Evolutionary conservation across 75 land plant genomes (phyloP).

Genomic region (Cupressus sempervirens): DNA sequence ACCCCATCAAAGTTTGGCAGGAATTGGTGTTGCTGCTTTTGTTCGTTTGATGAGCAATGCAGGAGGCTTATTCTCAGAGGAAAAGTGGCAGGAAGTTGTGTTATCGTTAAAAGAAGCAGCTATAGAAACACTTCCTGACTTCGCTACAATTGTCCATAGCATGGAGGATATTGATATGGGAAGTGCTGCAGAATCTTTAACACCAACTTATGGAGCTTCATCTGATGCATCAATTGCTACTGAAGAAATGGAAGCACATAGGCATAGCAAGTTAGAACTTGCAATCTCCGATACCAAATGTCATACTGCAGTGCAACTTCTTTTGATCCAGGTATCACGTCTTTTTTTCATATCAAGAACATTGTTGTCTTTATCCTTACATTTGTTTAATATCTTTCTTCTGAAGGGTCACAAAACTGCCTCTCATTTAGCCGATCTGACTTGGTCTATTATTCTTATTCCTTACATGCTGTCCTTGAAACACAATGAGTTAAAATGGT

Average conservation of each 20-base stretch:
- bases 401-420: background rate
- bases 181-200: conserved; percentile 15
- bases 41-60: conserved; percentile 94
- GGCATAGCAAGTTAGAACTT: conserved; percentile 37
- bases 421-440: background rate
- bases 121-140: conserved; percentile 80
- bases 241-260: conserved; percentile 44
- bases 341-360: background rate
- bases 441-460: too few species aligned
- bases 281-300: conserved; percentile 81
- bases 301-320: conserved; percentile 88
- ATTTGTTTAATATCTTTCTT: background rate
- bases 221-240: conserved; percentile 19
- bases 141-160: conserved; percentile 43
- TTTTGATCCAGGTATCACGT: conserved; percentile 83
- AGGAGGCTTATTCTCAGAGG: conserved; percentile 81
- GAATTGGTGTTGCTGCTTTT: conserved; percentile 99
- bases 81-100: conserved; percentile 91
- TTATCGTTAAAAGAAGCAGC: conserved; percentile 80
- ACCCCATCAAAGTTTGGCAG: conserved; percentile 98
- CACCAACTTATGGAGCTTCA: conserved; percentile 20
- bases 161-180: conserved; percentile 24
- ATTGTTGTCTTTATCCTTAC: background rate
- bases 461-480: too few species aligned
- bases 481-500: too few species aligned